Base-by-base conservation (phyloP, 495 filamentous ascomycete genomes). In the Penicillium arizonense region DNA sequence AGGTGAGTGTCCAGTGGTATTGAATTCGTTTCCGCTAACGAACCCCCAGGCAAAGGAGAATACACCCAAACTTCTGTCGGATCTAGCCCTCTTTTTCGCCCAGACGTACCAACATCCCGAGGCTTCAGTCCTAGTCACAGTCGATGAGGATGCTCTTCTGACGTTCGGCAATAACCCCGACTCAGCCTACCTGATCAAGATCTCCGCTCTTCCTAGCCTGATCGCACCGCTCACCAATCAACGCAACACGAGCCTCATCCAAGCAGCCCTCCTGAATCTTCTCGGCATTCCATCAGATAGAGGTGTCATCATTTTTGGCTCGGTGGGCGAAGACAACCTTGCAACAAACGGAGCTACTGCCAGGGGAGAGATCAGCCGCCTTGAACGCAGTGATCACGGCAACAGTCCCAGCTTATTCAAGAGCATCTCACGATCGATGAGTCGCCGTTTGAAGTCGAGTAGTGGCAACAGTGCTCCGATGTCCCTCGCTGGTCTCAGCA, bases 191-290 rank as follows among this genome's bases (percentile, higher is more conserved):
- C 77, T 86, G 39, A 70, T 96, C 57, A 89, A 88, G 47, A 82
- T 97, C 34, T 86, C 78, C 47, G 83, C 90, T 3, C 77, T 94
- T 13, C 79, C 86, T 0, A 77, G 72, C 2, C 75, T 88, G 46
- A 73, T 96, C 32, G 83, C 83, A 18, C 85, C 90, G 0, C 80
- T 86, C 3, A 90, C 83, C 34, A 97, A 96, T 69, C 88, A 88
- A 43, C 85, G 91, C 35, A 92, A 91, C 69, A 85, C 90, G 3
- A 77, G 74, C n/a, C 68, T 96, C 35, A 81, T 94, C 12, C 84
- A 90, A 56, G 71, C 72, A 3, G 86, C 84, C 60, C 73, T 97
- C 56, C 74, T 84, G 13, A 84, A 87, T 7, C 70, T 83, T 4
- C 71, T 96, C 7, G 81, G 82, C 2, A 88, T 96, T 11, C 33